Evolutionary conservation across 73 alveolate genomes (phyloP).

Genomic region (Paramecium octaurelia): DNA sequence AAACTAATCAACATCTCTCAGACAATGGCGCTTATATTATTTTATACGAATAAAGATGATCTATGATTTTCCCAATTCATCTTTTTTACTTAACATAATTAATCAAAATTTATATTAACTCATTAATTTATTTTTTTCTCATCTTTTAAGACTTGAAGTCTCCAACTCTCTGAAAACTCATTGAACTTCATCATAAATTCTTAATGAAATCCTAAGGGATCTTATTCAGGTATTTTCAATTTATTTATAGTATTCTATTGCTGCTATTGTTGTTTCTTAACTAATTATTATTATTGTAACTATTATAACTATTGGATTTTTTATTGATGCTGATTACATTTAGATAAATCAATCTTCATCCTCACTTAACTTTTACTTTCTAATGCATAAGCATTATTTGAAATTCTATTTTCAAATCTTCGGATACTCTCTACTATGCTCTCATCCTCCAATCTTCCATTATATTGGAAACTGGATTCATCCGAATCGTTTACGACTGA

Average conservation of each 20-base stretch:
- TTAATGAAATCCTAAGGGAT: not conserved
- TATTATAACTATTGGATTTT: not conserved
- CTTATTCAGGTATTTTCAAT: not conserved
- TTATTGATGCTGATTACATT: not conserved
- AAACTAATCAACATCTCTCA: not conserved
- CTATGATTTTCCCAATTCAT: not conserved
- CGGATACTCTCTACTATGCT: slow-evolving; percentile 10
- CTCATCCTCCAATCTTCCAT: slow-evolving; percentile 23
- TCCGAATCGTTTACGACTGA: slow-evolving; percentile 47
- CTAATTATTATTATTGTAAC: not conserved
- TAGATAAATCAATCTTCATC: not conserved
- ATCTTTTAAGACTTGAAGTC: not conserved
- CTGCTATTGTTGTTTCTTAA: not conserved
- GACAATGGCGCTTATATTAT: not conserved
- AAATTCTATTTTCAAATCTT: slow-evolving; percentile 39
- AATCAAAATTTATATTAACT: not conserved
- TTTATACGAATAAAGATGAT: not conserved
- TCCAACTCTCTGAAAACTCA: slow-evolving; percentile 9
- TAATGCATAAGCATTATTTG: not conserved
- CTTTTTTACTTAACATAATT: not conserved
- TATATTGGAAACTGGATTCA: slow-evolving; percentile 12
- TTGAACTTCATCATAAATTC: not conserved
- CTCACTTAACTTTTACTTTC: not conserved
- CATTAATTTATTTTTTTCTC: not conserved
- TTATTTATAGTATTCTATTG: not conserved